Percentiles rank a stretch among this genome's conserved stretches.
Evolutionary conservation across 2,329 filamentous ascomycete genomes (phyloP).

Genomic region (Aspergillus thermomutatus): DNA sequence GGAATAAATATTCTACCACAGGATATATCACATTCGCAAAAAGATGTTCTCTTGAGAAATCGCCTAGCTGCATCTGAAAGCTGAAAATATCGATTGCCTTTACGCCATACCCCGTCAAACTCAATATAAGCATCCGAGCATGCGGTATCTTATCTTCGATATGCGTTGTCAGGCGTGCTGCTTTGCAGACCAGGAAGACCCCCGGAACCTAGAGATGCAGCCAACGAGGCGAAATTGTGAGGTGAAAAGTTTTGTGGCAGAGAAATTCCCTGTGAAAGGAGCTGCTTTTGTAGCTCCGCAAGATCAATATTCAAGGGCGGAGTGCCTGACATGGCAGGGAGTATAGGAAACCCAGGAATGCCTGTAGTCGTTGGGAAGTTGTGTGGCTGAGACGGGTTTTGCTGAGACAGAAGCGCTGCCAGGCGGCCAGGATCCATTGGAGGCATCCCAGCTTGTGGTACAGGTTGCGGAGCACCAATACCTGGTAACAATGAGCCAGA

Average conservation of each 20-base stretch:
- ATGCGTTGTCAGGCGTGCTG: slow-evolving; percentile 34
- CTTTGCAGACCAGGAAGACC: slow-evolving; percentile 34
- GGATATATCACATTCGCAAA: not conserved
- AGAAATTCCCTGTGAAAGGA: slow-evolving; percentile 32
- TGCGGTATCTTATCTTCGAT: slow-evolving; percentile 38
- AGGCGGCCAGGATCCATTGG: slow-evolving; percentile 48
- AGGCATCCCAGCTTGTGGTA: slow-evolving; percentile 33
- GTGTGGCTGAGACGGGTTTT: slow-evolving; percentile 30
- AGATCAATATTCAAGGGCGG: slow-evolving; percentile 42
- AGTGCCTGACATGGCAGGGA: slow-evolving; percentile 47
- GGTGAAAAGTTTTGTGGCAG: slow-evolving; percentile 35
- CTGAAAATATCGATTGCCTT: not conserved
- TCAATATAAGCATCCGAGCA: slow-evolving; percentile 58
- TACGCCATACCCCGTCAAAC: slow-evolving; percentile 1
- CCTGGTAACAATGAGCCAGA: slow-evolving; percentile 44
- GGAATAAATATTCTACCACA: slow-evolving; percentile 9
- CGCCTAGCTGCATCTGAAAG: not conserved
- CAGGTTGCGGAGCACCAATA: slow-evolving; percentile 45
- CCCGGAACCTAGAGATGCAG: slow-evolving; percentile 23
- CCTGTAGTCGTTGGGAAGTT: slow-evolving; percentile 28
- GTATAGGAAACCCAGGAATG: slow-evolving; percentile 37
- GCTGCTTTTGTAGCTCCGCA: slow-evolving; percentile 38
- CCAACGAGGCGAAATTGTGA: slow-evolving; percentile 38
- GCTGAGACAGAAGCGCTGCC: slow-evolving; percentile 47
- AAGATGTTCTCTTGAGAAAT: not conserved